phyloP scores from a whole-genome alignment of 2,329 filamentous ascomycete species.

The Neopestalotiopsis sp. region DNA sequence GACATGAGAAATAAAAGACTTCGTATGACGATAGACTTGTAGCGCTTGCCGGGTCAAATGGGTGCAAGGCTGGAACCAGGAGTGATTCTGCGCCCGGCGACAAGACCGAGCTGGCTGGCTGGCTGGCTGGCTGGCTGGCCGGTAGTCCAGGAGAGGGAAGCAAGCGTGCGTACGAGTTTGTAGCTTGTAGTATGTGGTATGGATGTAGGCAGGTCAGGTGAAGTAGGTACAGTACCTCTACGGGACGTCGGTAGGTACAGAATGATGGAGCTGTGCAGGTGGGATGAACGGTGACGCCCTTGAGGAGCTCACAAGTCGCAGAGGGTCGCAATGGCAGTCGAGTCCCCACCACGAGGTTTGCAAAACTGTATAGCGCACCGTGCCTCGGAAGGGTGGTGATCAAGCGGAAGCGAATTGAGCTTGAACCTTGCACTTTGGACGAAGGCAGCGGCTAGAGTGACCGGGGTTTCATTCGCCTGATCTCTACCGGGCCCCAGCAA shows the following conservation, averaged over 20 bases:
- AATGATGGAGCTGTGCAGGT: slow-evolving; percentile 26
- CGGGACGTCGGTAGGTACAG: slow-evolving; percentile 24
- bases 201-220: slow-evolving; percentile 1
- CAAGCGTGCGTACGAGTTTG: background rate
- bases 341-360: slow-evolving; percentile 39
- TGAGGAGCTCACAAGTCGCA: slow-evolving; percentile 29
- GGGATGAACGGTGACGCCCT: slow-evolving; percentile 38
- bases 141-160: background rate
- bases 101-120: slow-evolving; percentile 30
- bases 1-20: slow-evolving; percentile 47
- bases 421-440: slow-evolving; percentile 43
- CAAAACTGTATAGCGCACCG: slow-evolving; percentile 44
- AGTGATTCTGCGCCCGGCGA: slow-evolving; percentile 33
- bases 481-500: slow-evolving; percentile 28
- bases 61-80: slow-evolving; percentile 31
- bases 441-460: slow-evolving; percentile 43
- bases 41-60: slow-evolving; percentile 35
- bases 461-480: slow-evolving; percentile 44
- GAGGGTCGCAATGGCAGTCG: slow-evolving; percentile 40
- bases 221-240: slow-evolving; percentile 26
- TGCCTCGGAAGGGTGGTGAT: slow-evolving; percentile 40
- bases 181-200: background rate
- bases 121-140: slow-evolving; percentile 23
- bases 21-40: slow-evolving; percentile 43
- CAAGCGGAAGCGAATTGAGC: slow-evolving; percentile 39